Base-by-base conservation (phyloP, 2,329 filamentous ascomycete genomes). In the Fusarium praegraminearum region DNA sequence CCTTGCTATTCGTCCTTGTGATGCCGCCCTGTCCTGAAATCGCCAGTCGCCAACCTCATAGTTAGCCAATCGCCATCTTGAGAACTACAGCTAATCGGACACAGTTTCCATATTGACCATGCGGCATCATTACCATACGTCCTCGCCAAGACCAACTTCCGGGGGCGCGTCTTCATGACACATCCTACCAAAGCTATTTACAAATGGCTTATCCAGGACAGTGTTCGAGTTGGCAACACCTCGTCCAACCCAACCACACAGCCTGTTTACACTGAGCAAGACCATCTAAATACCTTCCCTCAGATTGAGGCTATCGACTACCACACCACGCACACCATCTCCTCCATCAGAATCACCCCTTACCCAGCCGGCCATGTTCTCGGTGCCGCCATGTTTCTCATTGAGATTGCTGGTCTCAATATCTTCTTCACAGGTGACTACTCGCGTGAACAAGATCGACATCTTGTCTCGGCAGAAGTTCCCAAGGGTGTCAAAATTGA, bases 111-210 rank as follows among this genome's bases (percentile, higher is more conserved):
- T 80, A 87, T 98, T 78, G 96, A 99, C 78, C 96, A 99, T 83
- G 96, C 96, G n/a, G 95, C 95, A 18, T 97, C 95, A n/a, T 84
- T 99, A 47, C 96, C 96, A 45, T 99, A 98, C 79, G 96, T 99
- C 63, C 87, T 99, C 70, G 93, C 95, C 70, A 99, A 99, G 83
- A 98, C 96, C 38, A 98, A 98, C 80, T 99, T 99, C 84, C 91
- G 92, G 71, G 96, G 96, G 50, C 90, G 94, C 24, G 95, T 98
- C 65, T 98, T 98, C 83, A 99, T 98, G 95, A 99, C 96, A 53
- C 96, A 99, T 83, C 94, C 96, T 3, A 99, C 96, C 47, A 98
- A 99, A 80, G 96, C 96, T 74, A 99, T 99, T 78, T 99, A 99
- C 87, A 98, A 98, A 82, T 98, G 96, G 95, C 89, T 98, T 53